Conservation (phyloP, 495 filamentous ascomycete species). For the Penicillium paradoxum region DNA sequence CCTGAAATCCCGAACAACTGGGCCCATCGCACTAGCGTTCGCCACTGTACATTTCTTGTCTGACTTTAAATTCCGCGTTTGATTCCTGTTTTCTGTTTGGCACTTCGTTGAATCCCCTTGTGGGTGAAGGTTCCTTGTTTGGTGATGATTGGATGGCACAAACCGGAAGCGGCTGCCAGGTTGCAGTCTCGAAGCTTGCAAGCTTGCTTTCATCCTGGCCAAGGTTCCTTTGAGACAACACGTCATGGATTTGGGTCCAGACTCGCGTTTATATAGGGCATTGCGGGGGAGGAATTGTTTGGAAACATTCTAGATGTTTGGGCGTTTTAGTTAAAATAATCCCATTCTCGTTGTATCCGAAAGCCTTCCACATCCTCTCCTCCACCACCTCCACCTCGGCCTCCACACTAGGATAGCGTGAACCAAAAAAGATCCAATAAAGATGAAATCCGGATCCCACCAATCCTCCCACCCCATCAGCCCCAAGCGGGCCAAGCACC, state of each 20-base stretch:
- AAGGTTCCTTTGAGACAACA: neutral
- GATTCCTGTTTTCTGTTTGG: neutral
- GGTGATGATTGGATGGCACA: neutral
- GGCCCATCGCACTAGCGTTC: neutral
- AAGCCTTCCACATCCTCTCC: neutral
- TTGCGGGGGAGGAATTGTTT: neutral
- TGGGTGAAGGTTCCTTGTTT: neutral
- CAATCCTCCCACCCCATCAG: constrained; percentile 3
- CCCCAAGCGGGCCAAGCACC: constrained; percentile 17
- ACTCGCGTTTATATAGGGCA: neutral
- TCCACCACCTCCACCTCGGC: neutral
- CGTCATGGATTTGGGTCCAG: constrained; percentile 5
- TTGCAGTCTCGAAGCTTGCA: neutral
- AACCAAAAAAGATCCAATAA: neutral
- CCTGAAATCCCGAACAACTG: neutral
- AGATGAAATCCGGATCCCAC: neutral
- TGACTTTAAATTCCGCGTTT: too few species aligned
- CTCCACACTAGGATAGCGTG: neutral
- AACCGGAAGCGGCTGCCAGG: constrained; percentile 7
- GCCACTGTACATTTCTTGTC: neutral
- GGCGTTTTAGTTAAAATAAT: neutral
- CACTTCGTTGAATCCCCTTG: neutral
- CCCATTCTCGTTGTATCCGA: neutral
- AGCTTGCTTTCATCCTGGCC: constrained; percentile 1
- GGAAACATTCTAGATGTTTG: neutral